Conservation (phyloP, 2,329 filamentous ascomycete species). For the Talaromyces sp. region DNA sequence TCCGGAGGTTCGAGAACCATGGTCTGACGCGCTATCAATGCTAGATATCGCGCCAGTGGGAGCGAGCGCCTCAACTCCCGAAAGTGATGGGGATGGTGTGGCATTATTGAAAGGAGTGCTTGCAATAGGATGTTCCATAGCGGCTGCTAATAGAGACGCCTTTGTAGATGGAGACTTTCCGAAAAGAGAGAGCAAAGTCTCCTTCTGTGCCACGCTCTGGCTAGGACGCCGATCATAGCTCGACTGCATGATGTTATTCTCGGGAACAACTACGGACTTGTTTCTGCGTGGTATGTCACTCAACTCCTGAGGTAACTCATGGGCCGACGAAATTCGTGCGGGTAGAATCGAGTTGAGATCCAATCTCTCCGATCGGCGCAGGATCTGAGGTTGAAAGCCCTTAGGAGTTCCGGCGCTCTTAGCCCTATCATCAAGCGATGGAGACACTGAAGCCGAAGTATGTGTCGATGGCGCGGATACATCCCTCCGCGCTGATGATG, state of each 20-base stretch:
- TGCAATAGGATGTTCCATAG: constrained; percentile 21
- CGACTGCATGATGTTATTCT: constrained; percentile 23
- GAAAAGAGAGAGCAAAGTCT: constrained; percentile 60
- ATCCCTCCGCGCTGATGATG: constrained; percentile 31
- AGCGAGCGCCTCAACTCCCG: constrained; percentile 8
- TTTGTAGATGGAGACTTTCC: constrained; percentile 44
- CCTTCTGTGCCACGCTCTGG: constrained; percentile 46
- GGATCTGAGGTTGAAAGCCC: constrained; percentile 52
- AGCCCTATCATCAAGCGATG: constrained; percentile 20
- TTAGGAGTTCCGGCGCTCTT: constrained; percentile 35
- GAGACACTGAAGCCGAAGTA: constrained; percentile 19
- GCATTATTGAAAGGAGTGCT: constrained; percentile 3
- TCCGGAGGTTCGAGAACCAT: constrained; percentile 5
- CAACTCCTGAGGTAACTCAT: constrained; percentile 23
- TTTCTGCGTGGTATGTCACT: constrained; percentile 17
- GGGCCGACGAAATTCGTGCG: constrained; percentile 25
- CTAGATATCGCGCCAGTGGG: constrained; percentile 7
- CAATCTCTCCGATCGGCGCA: constrained; percentile 48
- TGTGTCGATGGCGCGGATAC: constrained; percentile 20
- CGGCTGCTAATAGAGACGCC: constrained; percentile 22
- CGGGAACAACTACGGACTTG: constrained; percentile 16
- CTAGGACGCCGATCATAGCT: constrained; percentile 38
- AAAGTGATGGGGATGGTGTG: constrained; percentile 15
- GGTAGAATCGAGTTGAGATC: constrained; percentile 31
- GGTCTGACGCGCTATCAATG: constrained; percentile 11